Evolutionary conservation across 192 early-diverging fungal genomes (phyloP).

Genomic region (Umbelopsis sp.): DNA sequence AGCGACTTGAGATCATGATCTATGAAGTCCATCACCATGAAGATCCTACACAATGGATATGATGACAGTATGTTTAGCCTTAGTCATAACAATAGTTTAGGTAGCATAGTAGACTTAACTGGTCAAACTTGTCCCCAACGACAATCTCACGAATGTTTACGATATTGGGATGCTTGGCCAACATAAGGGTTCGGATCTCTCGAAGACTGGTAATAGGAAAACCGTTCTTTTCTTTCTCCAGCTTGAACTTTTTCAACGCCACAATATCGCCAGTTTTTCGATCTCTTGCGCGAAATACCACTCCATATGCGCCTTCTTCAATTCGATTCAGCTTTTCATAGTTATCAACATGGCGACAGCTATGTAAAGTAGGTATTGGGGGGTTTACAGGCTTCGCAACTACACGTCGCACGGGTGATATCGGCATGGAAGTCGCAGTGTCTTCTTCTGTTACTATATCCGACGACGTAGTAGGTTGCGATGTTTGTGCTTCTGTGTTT

Average conservation of each 20-base stretch:
- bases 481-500: background rate
- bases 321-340: slow-evolving; percentile 97
- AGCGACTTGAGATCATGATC: slow-evolving; percentile 93
- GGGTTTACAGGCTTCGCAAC: slow-evolving; percentile 21
- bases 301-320: slow-evolving; percentile 95
- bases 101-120: slow-evolving; percentile 35
- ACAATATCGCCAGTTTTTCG: slow-evolving; percentile 71
- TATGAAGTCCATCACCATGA: slow-evolving; percentile 98
- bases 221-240: slow-evolving; percentile 65
- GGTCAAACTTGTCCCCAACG: slow-evolving; percentile 61
- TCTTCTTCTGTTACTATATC: background rate
- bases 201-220: slow-evolving; percentile 80
- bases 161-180: slow-evolving; percentile 84
- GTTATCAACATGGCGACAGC: slow-evolving; percentile 76
- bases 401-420: slow-evolving; percentile 4
- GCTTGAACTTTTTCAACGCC: slow-evolving; percentile 58
- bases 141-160: slow-evolving; percentile 81
- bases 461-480: background rate
- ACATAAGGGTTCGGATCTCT: slow-evolving; percentile 73
- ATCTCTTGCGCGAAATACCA: slow-evolving; percentile 93
- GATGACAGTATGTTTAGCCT: background rate
- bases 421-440: background rate
- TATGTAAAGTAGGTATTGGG: slow-evolving; percentile 48
- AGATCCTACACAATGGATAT: slow-evolving; percentile 61
- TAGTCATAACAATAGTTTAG: background rate